These are phyloP conservation scores for Saccharum hybrid DNA, from an alignment of 202 grass and related monocot species.

Conservation along the genomic window DNA sequence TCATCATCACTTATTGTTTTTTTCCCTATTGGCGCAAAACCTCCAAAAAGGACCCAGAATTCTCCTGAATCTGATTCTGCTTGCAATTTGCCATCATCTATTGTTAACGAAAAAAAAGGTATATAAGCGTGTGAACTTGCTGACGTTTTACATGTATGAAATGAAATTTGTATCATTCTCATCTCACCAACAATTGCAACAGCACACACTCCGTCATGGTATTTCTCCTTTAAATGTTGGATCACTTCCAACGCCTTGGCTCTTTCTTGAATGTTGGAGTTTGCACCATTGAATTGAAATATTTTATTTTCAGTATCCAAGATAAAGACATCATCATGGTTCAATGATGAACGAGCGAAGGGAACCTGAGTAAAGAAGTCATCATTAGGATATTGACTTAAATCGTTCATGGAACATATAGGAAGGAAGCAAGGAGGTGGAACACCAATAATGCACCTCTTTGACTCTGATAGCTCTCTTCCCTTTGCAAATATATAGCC, in stretches of 20 bases:
- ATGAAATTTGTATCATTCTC: conserved; percentile 13
- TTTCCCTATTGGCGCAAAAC: conserved; percentile 92
- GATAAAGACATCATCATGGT: conserved; percentile 99
- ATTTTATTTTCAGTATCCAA: conserved; percentile 85
- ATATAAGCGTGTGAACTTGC: conserved; percentile 31
- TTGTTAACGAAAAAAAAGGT: conserved; percentile 12
- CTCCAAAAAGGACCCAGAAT: conserved; percentile 98
- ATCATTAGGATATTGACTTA: conserved; percentile 17
- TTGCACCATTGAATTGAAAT: conserved; percentile 96
- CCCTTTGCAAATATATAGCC: conserved; percentile 84
- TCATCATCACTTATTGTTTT: conserved; percentile 71
- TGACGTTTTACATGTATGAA: conserved; percentile 24
- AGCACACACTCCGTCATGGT: conserved; percentile 74
- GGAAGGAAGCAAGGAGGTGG: conserved; percentile 26
- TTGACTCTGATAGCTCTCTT: conserved; percentile 87
- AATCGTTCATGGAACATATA: conserved; percentile 24
- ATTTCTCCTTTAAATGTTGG: conserved; percentile 94
- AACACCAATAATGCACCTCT: conserved; percentile 56
- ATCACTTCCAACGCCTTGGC: conserved; percentile 94
- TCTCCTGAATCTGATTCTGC: conserved; percentile 89
- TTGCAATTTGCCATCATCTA: conserved; percentile 92
- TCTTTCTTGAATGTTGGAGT: conserved; percentile 98
- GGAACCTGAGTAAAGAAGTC: conserved; percentile 70
- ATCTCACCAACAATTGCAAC: conserved; percentile 76
- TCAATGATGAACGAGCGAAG: conserved; percentile 82